These are phyloP conservation scores for Withania somnifera DNA, from an alignment of 305 asterid genomes.

Conservation along the genomic window DNA sequence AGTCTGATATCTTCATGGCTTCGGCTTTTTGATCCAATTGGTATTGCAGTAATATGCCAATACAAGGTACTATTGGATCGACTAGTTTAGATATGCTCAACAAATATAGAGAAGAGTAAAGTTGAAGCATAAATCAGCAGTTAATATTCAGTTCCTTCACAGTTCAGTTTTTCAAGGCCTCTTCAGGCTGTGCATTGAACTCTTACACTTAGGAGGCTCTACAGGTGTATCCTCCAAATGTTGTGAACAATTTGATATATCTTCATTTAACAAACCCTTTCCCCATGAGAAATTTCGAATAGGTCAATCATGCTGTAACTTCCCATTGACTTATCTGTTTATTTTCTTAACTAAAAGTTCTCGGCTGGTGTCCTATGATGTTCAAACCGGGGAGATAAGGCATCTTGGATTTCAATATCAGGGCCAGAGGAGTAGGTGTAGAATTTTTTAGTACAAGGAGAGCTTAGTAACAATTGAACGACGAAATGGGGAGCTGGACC, in stretches of 20 bases:
- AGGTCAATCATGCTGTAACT: neutral
- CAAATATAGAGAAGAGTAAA: neutral
- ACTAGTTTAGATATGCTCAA: neutral
- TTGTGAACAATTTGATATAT: neutral
- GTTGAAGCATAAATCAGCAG: neutral
- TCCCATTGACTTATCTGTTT: neutral
- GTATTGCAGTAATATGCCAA: neutral
- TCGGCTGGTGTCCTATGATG: neutral
- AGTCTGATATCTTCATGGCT: neutral
- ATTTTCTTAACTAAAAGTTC: neutral
- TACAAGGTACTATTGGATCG: neutral
- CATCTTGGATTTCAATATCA: neutral
- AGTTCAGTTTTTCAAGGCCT: neutral
- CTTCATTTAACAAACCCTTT: neutral
- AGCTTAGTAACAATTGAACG: neutral
- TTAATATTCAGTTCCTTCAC: no score
- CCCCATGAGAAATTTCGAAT: neutral
- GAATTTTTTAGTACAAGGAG: neutral
- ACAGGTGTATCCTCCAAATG: neutral
- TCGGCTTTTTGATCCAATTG: neutral
- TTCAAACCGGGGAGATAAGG: neutral
- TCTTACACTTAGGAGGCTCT: neutral
- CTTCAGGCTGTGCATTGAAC: neutral
- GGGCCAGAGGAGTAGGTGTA: neutral
- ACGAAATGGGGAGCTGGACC: neutral